Percentiles rank a stretch among this genome's conserved stretches.
Evolutionary conservation across 352 stramenopile species (phyloP).

Genomic region (Phytopythium boreale): DNA sequence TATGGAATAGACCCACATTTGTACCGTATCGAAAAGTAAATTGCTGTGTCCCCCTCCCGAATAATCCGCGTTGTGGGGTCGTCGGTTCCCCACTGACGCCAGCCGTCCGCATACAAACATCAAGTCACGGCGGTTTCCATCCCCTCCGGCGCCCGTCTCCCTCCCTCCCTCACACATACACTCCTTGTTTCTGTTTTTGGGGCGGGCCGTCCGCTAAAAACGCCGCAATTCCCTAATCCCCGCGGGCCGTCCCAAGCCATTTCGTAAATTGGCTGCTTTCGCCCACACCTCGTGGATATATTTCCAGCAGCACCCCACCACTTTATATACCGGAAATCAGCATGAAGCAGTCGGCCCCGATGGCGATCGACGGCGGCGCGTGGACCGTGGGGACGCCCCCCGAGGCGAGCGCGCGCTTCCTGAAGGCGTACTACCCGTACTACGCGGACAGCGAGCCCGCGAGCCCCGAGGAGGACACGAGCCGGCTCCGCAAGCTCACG

Average conservation of each 20-base stretch:
- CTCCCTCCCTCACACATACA: neutral
- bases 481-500: constrained; percentile 51
- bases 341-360: constrained; percentile 1
- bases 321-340: no score
- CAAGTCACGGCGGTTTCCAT: neutral
- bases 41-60: neutral
- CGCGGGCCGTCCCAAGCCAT: constrained; percentile 1
- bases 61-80: constrained; percentile 3
- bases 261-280: neutral
- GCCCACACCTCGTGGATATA: neutral
- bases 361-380: neutral
- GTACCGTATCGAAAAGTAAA: neutral
- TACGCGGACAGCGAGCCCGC: neutral
- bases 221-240: no score
- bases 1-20: neutral
- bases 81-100: neutral
- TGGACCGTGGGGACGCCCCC: constrained; percentile 7
- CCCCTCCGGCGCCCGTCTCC: neutral
- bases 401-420: neutral
- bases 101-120: neutral
- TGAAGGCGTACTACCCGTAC: neutral
- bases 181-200: neutral
- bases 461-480: constrained; percentile 23
- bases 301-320: no score
- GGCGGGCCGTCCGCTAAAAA: neutral